Percentiles rank a stretch among this genome's conserved stretches.
phyloP scores from a whole-genome alignment of 352 stramenopile species.

The Vaucheria bursata region DNA sequence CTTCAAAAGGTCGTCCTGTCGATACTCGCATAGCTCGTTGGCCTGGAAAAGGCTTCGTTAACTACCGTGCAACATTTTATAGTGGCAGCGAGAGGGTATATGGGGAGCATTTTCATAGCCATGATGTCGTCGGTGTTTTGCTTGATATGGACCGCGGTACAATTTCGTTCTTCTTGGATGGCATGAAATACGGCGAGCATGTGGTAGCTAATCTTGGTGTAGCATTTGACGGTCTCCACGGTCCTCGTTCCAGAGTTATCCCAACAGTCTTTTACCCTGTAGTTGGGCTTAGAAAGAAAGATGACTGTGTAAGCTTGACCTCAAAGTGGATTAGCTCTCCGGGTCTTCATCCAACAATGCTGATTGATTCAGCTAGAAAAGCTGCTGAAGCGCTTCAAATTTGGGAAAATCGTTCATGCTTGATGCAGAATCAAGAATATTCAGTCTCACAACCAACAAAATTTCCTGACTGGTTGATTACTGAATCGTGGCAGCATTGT shows the following conservation, averaged over 20 bases:
- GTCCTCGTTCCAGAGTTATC: slow-evolving; percentile 43
- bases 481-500: slow-evolving; percentile 68
- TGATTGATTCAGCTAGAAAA: too few relatives aligned
- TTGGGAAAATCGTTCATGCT: too few relatives aligned
- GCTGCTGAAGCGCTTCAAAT: too few relatives aligned
- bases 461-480: slow-evolving; percentile 9
- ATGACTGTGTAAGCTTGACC: slow-evolving; percentile 87
- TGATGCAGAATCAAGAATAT: too few relatives aligned
- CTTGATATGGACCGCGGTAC: slow-evolving; percentile 89
- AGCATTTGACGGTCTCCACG: slow-evolving; percentile 78
- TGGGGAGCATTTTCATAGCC: slow-evolving; percentile 69
- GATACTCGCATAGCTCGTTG: slow-evolving; percentile 61
- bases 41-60: slow-evolving; percentile 90
- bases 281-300: slow-evolving; percentile 85
- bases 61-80: slow-evolving; percentile 80
- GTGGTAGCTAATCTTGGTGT: slow-evolving; percentile 61
- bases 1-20: slow-evolving; percentile 34
- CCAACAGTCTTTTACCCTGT: slow-evolving; percentile 84
- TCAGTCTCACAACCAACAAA: too few relatives aligned
- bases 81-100: slow-evolving; percentile 59
- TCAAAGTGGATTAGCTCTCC: slow-evolving; percentile 79
- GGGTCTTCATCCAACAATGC: slow-evolving; percentile 61
- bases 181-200: too few relatives aligned
- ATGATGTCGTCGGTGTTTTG: slow-evolving; percentile 70
- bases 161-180: slow-evolving; percentile 96